A percentile compares a stretch with the other conserved stretches of the same genome.
Evolutionary conservation across 116 monocot genomes (phyloP).

Genomic region (Cymodocea nodosa): DNA sequence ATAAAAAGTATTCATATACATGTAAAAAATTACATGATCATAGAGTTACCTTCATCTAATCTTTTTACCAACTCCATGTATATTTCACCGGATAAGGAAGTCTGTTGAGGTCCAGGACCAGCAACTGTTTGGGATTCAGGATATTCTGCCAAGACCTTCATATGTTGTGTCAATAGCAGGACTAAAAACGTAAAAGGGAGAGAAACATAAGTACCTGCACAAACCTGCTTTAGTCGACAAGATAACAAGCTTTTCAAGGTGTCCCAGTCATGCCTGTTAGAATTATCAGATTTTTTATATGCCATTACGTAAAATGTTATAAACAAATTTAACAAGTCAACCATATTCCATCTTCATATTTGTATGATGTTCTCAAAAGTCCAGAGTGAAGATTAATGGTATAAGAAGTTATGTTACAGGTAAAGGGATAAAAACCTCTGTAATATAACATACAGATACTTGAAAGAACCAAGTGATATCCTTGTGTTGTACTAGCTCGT

Average conservation of each 20-base stretch:
- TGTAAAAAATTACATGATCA: not conserved
- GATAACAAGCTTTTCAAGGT: constrained; percentile 63
- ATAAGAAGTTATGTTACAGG: not conserved
- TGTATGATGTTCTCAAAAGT: not conserved
- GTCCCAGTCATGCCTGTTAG: constrained; percentile 86
- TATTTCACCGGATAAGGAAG: constrained; percentile 47
- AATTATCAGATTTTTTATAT: constrained; percentile 2
- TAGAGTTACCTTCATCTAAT: constrained; percentile 66
- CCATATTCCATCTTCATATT: not conserved
- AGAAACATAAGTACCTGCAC: not conserved
- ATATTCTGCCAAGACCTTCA: constrained; percentile 77
- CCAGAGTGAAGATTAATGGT: not conserved
- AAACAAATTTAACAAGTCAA: not conserved
- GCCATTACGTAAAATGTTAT: not conserved
- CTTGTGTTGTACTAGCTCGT: no score
- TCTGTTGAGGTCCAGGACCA: constrained; percentile 22
- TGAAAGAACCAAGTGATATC: no score
- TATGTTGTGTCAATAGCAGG: constrained; percentile 9
- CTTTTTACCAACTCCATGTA: constrained; percentile 51
- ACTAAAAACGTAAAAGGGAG: constrained; percentile 1
- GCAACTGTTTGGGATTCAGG: constrained; percentile 33
- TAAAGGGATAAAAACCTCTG: not conserved
- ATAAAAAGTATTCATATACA: not conserved
- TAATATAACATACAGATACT: no score
- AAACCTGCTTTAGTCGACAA: constrained; percentile 83